A percentile compares a stretch with the other conserved stretches of the same genome.
Conservation (phyloP, 1,139 yeast genomes). For the Sugiyamaella neomexicana region DNA sequence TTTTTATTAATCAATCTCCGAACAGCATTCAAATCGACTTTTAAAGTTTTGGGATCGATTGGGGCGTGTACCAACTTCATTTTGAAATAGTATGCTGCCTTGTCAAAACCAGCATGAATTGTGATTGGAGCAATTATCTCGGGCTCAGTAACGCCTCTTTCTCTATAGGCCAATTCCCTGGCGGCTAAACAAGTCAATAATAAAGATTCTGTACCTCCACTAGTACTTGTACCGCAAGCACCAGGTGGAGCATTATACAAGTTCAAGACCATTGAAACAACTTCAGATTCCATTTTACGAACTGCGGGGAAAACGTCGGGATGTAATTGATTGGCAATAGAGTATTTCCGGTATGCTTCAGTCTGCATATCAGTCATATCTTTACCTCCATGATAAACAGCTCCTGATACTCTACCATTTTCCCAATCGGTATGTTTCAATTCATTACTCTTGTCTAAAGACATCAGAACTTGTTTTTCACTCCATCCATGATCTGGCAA, state of each 20-base stretch:
- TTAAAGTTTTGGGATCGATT: conserved; percentile 62
- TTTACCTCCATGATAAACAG: conserved; percentile 92
- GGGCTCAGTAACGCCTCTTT: conserved; percentile 64
- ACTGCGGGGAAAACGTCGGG: conserved; percentile 98
- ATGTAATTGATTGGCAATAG: conserved; percentile 91
- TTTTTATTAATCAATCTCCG: conserved; percentile 66
- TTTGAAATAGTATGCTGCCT: conserved; percentile 88
- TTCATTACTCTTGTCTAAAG: conserved; percentile 43
- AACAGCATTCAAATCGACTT: conserved; percentile 67
- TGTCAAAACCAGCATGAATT: conserved; percentile 93
- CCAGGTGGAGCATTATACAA: conserved; percentile 68
- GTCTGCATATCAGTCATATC: conserved; percentile 72
- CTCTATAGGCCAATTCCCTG: conserved; percentile 61
- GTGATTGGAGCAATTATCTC: conserved; percentile 89
- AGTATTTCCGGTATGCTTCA: conserved; percentile 68
- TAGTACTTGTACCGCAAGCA: conserved; percentile 87
- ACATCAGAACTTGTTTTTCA: conserved; percentile 46
- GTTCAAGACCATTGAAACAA: conserved; percentile 84
- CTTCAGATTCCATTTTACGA: conserved; percentile 94
- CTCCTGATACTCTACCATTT: conserved; percentile 86
- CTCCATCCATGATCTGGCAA: conserved; percentile 62
- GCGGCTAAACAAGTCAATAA: conserved; percentile 86
- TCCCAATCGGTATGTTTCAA: conserved; percentile 77
- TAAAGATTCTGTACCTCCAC: conserved; percentile 97
- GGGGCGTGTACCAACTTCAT: conserved; percentile 83